Evolutionary conservation across 1,284 basidiomycete genomes (phyloP).

Genomic region (Amylostereum chailletii): DNA sequence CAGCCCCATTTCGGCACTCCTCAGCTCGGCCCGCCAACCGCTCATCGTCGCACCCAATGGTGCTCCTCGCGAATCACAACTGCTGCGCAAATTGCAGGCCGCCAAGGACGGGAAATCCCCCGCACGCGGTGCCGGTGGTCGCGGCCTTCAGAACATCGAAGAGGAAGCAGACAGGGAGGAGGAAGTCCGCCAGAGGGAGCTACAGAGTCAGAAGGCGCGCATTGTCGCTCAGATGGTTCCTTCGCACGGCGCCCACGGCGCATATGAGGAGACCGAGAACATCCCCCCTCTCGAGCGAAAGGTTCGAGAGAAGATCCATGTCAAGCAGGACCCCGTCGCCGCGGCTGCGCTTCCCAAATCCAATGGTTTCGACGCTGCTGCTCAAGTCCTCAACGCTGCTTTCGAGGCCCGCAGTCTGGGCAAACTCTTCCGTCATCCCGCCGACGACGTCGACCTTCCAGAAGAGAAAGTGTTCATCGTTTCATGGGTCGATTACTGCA

Average conservation of each 20-base stretch:
- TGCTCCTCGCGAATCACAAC: conserved; percentile 37
- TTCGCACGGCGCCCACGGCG: conserved; percentile 15
- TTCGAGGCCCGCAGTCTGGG: conserved; percentile 58
- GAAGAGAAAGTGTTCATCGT: conserved; percentile 86
- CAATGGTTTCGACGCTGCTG: conserved; percentile 59
- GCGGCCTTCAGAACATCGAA: conserved; percentile 37
- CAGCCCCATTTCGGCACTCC: conserved; percentile 86
- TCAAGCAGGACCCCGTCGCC: not conserved
- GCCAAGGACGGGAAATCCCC: conserved; percentile 33
- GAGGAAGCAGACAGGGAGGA: conserved; percentile 36
- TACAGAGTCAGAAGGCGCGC: conserved; percentile 80
- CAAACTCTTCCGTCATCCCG: conserved; percentile 55
- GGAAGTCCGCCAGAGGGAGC: conserved; percentile 54
- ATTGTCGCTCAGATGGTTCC: conserved; percentile 88
- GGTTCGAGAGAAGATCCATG: conserved; percentile 8
- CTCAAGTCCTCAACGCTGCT: conserved; percentile 58
- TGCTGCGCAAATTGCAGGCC: conserved; percentile 47
- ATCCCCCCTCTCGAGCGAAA: conserved; percentile 23
- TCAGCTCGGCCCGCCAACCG: conserved; percentile 84
- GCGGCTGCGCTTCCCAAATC: conserved; percentile 8
- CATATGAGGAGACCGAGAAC: conserved; percentile 37
- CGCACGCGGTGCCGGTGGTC: conserved; percentile 34
- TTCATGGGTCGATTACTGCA: conserved; percentile 97
- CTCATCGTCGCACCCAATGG: conserved; percentile 60
- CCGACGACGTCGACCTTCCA: conserved; percentile 40